phyloP scores from a whole-genome alignment of 1,139 yeast species.

The Taphrina betulina region DNA sequence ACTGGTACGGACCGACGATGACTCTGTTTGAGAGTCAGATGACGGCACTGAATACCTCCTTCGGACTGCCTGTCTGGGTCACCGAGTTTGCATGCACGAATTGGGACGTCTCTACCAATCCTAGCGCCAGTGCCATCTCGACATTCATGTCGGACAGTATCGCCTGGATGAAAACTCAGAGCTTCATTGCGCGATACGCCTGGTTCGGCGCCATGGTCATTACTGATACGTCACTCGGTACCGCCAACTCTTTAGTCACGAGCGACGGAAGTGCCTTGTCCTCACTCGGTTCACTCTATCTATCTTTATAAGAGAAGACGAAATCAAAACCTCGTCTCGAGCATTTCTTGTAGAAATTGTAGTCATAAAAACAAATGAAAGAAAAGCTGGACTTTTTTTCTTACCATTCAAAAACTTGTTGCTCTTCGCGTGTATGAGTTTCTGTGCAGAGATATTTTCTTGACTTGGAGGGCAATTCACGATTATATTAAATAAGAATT shows the following conservation, averaged over 20 bases:
- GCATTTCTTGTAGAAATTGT: too few relatives aligned
- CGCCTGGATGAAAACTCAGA: constrained; percentile 20
- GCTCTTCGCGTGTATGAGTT: not conserved
- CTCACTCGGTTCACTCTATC: constrained; percentile 27
- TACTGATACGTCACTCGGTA: constrained; percentile 13
- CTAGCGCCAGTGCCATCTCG: constrained; percentile 15
- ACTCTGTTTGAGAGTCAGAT: constrained; percentile 25
- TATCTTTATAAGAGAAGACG: constrained; percentile 3
- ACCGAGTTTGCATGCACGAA: constrained; percentile 34
- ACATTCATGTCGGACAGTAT: constrained; percentile 23
- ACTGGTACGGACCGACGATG: constrained; percentile 32
- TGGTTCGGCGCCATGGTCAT: constrained; percentile 33
- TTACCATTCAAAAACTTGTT: not conserved
- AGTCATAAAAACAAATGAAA: too few relatives aligned
- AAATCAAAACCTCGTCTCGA: too few relatives aligned
- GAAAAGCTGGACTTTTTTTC: constrained; percentile 2
- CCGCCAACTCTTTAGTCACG: constrained; percentile 24
- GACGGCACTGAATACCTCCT: constrained; percentile 26
- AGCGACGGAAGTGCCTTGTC: constrained; percentile 22
- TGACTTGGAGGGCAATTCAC: too few relatives aligned
- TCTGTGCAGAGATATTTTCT: not conserved
- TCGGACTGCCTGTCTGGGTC: constrained; percentile 30
- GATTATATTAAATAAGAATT: too few relatives aligned
- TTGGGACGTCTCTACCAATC: constrained; percentile 28
- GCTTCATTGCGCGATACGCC: constrained; percentile 29